Conservation (phyloP, 345 rosid genomes). For the Trapa incisa region DNA sequence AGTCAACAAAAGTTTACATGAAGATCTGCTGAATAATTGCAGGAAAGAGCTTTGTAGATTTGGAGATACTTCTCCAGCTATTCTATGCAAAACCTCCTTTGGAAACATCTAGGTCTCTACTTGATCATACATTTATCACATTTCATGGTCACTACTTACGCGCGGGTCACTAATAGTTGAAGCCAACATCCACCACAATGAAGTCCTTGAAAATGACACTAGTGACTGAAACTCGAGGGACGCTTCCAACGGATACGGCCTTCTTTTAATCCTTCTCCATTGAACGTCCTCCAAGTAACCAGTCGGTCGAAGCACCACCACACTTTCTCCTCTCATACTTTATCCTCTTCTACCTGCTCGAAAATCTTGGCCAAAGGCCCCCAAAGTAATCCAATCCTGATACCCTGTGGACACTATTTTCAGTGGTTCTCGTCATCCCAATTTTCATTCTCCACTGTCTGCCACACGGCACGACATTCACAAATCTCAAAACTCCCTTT, state of each 20-base stretch:
- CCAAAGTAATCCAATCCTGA: constrained; percentile 10
- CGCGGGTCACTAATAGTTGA: no score
- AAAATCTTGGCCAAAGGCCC: neutral
- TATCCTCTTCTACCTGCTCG: constrained; percentile 19
- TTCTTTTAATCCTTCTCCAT: neutral
- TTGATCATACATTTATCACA: no score
- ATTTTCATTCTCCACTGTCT: neutral
- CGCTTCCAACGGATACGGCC: neutral
- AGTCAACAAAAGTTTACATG: no score
- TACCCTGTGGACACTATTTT: constrained; percentile 3
- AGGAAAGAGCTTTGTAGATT: no score
- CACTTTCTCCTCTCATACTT: constrained; percentile 21
- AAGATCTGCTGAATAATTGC: no score
- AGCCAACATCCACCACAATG: no score
- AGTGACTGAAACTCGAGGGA: no score
- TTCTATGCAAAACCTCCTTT: no score
- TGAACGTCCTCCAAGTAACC: constrained; percentile 14
- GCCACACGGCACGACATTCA: constrained; percentile 3
- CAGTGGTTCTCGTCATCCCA: constrained; percentile 44
- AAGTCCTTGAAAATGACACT: no score
- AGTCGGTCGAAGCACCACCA: constrained; percentile 34
- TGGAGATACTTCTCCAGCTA: no score
- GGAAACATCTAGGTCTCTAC: no score
- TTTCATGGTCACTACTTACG: no score
- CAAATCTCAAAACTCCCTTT: neutral